phyloP scores from a whole-genome alignment of 306 rosid species.

The Adenanthera pavonina region DNA sequence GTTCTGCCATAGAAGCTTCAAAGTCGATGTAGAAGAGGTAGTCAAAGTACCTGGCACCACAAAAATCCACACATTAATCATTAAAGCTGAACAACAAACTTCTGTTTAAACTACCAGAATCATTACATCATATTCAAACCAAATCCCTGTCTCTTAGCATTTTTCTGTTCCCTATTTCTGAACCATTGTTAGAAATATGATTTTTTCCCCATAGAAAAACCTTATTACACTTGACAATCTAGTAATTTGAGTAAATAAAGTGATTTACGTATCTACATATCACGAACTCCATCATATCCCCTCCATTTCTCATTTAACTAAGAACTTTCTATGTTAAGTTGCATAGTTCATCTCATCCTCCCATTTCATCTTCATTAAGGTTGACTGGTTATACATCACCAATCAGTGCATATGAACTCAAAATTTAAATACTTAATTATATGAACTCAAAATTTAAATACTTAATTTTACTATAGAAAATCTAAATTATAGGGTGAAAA shows the following conservation, averaged over 20 bases:
- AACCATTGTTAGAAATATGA: constrained; percentile 15
- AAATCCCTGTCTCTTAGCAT: not conserved
- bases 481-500: constrained; percentile 17
- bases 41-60: constrained; percentile 77
- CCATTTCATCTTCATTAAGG: constrained; percentile 23
- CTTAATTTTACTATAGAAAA: constrained; percentile 22
- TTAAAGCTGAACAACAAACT: not conserved
- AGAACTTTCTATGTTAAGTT: constrained; percentile 16
- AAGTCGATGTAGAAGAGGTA: constrained; percentile 88
- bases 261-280: constrained; percentile 24
- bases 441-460: constrained; percentile 15
- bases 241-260: constrained; percentile 23
- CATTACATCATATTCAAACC: constrained; percentile 7
- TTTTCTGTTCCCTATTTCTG: constrained; percentile 20
- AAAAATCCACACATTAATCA: constrained; percentile 16
- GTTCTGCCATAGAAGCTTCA: constrained; percentile 93
- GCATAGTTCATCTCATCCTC: constrained; percentile 19
- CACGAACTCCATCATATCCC: constrained; percentile 9
- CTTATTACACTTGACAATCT: not conserved
- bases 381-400: constrained; percentile 27
- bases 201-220: not conserved
- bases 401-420: constrained; percentile 22
- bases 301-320: constrained; percentile 4
- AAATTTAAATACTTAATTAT: constrained; percentile 17
- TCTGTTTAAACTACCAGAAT: constrained; percentile 28